Conservation (phyloP, 352 stramenopile species). For the Globisporangium sylvaticum region DNA sequence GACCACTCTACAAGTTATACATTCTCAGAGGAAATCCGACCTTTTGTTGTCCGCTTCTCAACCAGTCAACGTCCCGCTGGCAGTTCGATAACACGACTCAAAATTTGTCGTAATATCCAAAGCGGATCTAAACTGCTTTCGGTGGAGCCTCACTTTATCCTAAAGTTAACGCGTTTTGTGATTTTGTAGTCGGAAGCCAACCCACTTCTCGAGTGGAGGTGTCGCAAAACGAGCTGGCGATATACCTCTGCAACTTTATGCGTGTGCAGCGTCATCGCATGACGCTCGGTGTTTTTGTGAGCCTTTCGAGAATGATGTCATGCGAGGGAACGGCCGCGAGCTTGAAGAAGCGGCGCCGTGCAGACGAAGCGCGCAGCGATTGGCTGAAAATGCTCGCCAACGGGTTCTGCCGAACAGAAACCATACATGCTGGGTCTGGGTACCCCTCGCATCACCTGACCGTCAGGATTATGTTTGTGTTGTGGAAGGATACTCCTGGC, state of each 20-base stretch:
- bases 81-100: not conserved
- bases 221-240: not conserved
- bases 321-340: slow-evolving; percentile 6
- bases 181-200: not conserved
- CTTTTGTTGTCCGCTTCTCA: not conserved
- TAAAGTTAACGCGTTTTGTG: not conserved
- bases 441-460: not conserved
- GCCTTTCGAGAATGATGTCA: slow-evolving; percentile 21
- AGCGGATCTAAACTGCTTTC: not conserved
- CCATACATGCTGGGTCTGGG: not conserved
- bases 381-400: slow-evolving; percentile 12
- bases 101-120: not conserved
- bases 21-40: not conserved
- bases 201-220: not conserved
- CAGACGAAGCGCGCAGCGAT: slow-evolving; percentile 7
- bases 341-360: slow-evolving; percentile 3
- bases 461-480: not conserved
- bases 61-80: not conserved
- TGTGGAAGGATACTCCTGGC: slow-evolving; percentile 1
- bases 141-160: not conserved
- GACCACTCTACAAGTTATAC: not conserved
- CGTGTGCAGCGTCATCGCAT: slow-evolving; percentile 21
- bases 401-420: not conserved
- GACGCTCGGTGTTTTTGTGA: slow-evolving; percentile 9
- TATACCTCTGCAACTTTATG: slow-evolving; percentile 18